Percentiles rank a stretch among this genome's conserved stretches.
Evolutionary conservation across 2,329 filamentous ascomycete species (phyloP).

Genomic region (Hypomyces perniciosus): DNA sequence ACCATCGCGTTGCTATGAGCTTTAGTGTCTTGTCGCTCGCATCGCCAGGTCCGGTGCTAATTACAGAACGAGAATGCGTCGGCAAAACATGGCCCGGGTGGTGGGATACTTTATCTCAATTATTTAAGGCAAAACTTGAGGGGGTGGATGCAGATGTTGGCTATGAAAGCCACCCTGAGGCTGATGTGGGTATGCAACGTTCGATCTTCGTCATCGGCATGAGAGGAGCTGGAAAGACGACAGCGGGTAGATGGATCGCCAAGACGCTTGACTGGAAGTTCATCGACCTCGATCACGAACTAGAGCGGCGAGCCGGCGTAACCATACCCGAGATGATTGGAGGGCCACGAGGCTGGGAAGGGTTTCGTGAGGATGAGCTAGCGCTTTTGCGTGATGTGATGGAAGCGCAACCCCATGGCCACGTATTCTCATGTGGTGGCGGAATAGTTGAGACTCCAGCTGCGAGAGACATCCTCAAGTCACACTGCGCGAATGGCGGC

Average conservation of each 20-base stretch:
- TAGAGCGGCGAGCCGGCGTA: conserved; percentile 67
- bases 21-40: conserved; percentile 82
- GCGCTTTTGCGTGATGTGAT: conserved; percentile 67
- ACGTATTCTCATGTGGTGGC: conserved; percentile 90
- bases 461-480: conserved; percentile 67
- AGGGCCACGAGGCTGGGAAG: conserved; percentile 69
- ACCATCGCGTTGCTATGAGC: conserved; percentile 97
- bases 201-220: conserved; percentile 96
- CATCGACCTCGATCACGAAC: conserved; percentile 79
- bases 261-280: conserved; percentile 69
- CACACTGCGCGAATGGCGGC: conserved; percentile 70
- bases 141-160: conserved; percentile 56
- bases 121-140: conserved; percentile 70
- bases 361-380: conserved; percentile 75
- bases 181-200: conserved; percentile 32
- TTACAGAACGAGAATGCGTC: conserved; percentile 86
- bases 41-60: conserved; percentile 63
- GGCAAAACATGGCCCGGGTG: conserved; percentile 98
- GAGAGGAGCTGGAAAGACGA: conserved; percentile 95
- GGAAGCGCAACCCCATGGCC: conserved; percentile 64
- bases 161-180: conserved; percentile 13
- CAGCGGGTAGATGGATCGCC: conserved; percentile 80
- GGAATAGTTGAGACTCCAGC: conserved; percentile 83
- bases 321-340: conserved; percentile 84
- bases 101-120: conserved; percentile 83